A percentile compares a stretch with the other conserved stretches of the same genome.
Evolutionary conservation across 257 asterid species (phyloP).

Genomic region (Striga asiatica): DNA sequence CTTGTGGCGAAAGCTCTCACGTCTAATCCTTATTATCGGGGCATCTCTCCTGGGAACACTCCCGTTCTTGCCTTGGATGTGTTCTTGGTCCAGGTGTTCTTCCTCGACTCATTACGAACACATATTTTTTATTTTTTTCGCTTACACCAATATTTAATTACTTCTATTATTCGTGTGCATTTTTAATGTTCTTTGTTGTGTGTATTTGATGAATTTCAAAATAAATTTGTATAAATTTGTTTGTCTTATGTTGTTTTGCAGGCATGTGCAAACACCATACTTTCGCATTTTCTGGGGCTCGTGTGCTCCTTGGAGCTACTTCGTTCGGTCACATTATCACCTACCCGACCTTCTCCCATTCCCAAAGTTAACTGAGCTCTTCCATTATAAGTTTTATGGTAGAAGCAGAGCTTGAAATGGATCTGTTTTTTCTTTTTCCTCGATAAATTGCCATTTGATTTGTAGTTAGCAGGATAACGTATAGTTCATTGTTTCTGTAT

Average conservation of each 20-base stretch:
- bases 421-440: neutral
- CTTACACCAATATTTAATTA: too few species aligned
- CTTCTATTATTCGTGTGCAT: too few species aligned
- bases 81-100: slow-evolving; percentile 87
- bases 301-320: slow-evolving; percentile 75
- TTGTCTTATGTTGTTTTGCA: slow-evolving; percentile 19
- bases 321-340: slow-evolving; percentile 82
- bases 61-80: slow-evolving; percentile 96
- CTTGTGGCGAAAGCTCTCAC: slow-evolving; percentile 99
- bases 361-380: slow-evolving; percentile 52
- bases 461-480: slow-evolving; percentile 9
- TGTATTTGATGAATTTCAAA: neutral
- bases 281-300: slow-evolving; percentile 85
- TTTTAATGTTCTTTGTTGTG: too few species aligned
- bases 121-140: too few species aligned
- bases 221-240: neutral
- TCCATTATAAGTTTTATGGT: slow-evolving; percentile 1
- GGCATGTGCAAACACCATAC: slow-evolving; percentile 91
- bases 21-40: slow-evolving; percentile 75
- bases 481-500: neutral
- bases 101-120: too few species aligned
- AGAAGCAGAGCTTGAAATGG: neutral
- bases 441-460: too few species aligned
- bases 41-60: slow-evolving; percentile 50
- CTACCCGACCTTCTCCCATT: slow-evolving; percentile 46